A percentile compares a stretch with the other conserved stretches of the same genome.
Evolutionary conservation across 108 stramenopile genomes (phyloP).

Genomic region (Cyclotella atomus): DNA sequence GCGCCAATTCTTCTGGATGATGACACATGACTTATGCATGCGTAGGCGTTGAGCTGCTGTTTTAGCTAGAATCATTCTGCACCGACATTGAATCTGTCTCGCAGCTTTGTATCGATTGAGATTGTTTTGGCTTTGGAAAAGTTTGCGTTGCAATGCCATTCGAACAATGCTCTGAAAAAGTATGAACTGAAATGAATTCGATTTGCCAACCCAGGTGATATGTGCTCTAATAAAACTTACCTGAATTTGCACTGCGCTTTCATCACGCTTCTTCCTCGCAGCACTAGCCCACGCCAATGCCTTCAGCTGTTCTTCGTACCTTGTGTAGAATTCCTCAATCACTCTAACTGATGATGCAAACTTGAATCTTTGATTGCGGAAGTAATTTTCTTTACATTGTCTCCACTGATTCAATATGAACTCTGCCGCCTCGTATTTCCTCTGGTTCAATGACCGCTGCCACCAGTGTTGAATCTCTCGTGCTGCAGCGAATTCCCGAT

Average conservation of each 20-base stretch:
- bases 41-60: neutral
- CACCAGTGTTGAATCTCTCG: constrained; percentile 62
- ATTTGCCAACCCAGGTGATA: too few species aligned
- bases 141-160: neutral
- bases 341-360: constrained; percentile 54
- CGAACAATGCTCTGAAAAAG: neutral
- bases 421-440: constrained; percentile 45
- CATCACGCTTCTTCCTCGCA: constrained; percentile 18
- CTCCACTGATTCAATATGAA: constrained; percentile 49
- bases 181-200: too few species aligned
- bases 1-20: constrained; percentile 16
- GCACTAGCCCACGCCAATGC: neutral
- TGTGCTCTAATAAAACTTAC: too few species aligned
- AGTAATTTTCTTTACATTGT: constrained; percentile 50
- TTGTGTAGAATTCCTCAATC: constrained; percentile 53
- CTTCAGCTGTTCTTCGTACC: constrained; percentile 6
- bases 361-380: constrained; percentile 26
- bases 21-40: neutral
- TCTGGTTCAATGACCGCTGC: constrained; percentile 19
- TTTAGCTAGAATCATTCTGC: constrained; percentile 25
- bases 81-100: constrained; percentile 15
- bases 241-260: constrained; percentile 46
- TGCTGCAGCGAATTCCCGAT: constrained; percentile 72
- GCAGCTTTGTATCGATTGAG: constrained; percentile 23
- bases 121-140: neutral